phyloP scores from a whole-genome alignment of 176 grass and related monocot genomes.

The Coix lacrymajobi region DNA sequence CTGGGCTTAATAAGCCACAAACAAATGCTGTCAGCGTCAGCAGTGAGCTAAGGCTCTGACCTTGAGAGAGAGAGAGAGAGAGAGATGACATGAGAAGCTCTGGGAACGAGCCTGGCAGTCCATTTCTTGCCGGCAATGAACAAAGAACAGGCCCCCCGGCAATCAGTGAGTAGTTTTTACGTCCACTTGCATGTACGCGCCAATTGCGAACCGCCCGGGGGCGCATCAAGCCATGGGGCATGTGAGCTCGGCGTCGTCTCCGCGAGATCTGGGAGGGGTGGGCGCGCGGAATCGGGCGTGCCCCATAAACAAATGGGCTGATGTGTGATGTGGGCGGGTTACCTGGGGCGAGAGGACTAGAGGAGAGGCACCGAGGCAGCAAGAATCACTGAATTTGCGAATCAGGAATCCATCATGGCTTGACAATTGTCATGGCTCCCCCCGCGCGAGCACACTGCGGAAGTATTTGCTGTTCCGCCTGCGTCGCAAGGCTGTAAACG shows the following conservation, averaged over 20 bases:
- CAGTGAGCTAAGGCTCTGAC: background rate
- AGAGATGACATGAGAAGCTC: background rate
- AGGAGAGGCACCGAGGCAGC: no score
- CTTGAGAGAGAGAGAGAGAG: background rate
- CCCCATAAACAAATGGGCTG: background rate
- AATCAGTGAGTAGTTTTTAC: background rate
- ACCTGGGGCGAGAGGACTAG: background rate
- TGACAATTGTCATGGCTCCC: background rate
- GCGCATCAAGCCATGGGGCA: background rate
- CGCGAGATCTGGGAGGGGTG: constrained; percentile 1
- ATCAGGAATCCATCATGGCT: background rate
- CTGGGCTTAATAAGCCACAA: background rate
- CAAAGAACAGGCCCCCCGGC: background rate
- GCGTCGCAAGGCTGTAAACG: background rate
- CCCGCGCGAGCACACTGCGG: background rate
- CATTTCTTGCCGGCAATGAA: background rate
- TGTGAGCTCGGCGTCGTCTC: constrained; percentile 10
- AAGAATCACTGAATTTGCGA: background rate
- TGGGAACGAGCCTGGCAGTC: background rate
- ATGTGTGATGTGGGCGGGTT: constrained; percentile 7
- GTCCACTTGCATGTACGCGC: background rate
- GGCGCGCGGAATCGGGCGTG: background rate
- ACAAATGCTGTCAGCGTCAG: background rate
- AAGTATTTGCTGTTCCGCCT: background rate
- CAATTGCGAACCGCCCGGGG: background rate